Percentiles rank a stretch among this genome's conserved stretches.
phyloP scores from a whole-genome alignment of 805 yeast genomes.

The Candida montana region DNA sequence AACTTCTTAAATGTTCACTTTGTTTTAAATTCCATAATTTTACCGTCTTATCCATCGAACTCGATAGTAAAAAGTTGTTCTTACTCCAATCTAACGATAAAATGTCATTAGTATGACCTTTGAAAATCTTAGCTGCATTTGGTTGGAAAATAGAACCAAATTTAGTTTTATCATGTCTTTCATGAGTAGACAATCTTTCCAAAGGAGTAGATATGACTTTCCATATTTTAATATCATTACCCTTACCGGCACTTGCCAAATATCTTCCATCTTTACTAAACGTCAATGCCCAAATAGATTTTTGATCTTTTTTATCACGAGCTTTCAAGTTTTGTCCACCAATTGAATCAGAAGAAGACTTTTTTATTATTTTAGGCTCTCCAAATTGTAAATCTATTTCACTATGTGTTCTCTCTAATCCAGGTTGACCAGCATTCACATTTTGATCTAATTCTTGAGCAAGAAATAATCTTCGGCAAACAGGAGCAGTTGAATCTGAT shows the following conservation, averaged over 20 bases:
- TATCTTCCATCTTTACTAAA: constrained; percentile 79
- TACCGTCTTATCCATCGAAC: constrained; percentile 82
- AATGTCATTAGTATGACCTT: constrained; percentile 67
- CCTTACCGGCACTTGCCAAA: constrained; percentile 81
- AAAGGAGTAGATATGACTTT: constrained; percentile 70
- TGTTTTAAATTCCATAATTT: constrained; percentile 82
- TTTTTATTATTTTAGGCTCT: neutral
- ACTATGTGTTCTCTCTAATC: neutral
- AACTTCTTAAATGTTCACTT: constrained; percentile 53
- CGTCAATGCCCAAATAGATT: constrained; percentile 66
- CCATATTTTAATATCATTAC: constrained; percentile 64
- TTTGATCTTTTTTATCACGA: constrained; percentile 9
- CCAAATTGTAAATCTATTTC: constrained; percentile 5
- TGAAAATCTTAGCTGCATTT: constrained; percentile 51
- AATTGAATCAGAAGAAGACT: constrained; percentile 4
- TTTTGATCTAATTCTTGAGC: constrained; percentile 54
- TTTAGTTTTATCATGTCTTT: constrained; percentile 15
- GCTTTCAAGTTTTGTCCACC: constrained; percentile 11
- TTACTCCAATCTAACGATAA: constrained; percentile 84
- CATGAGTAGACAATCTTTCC: constrained; percentile 42
- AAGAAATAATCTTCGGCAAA: constrained; percentile 48
- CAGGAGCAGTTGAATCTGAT: constrained; percentile 40
- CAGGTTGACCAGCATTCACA: neutral
- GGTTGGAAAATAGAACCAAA: constrained; percentile 79
- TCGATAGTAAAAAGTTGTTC: constrained; percentile 71